Conservation (phyloP, 1,284 basidiomycete genomes). For the Ganoderma multipileum region DNA sequence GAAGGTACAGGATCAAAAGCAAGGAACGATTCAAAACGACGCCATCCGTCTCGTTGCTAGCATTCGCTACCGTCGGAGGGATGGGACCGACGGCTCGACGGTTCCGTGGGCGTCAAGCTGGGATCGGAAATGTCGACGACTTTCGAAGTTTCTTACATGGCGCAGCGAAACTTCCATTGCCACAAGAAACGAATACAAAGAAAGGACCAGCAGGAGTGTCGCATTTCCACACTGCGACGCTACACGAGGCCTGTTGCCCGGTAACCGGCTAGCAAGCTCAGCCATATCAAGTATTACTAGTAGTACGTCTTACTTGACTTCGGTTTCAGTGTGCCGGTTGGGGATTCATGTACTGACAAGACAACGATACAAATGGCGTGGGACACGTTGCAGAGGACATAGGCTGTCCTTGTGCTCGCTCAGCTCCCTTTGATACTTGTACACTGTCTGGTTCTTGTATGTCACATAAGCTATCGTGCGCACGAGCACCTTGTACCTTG, state of each 20-base stretch:
- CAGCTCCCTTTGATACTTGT: background rate
- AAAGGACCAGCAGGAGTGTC: too few relatives aligned
- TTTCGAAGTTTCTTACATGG: too few relatives aligned
- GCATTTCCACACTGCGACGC: too few relatives aligned
- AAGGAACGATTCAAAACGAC: too few relatives aligned
- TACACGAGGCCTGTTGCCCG: too few relatives aligned
- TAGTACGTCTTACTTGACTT: background rate
- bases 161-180: too few relatives aligned
- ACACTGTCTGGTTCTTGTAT: background rate
- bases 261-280: background rate
- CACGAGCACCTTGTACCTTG: background rate
- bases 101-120: too few relatives aligned
- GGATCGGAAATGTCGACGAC: too few relatives aligned
- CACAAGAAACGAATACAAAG: too few relatives aligned
- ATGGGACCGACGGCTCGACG: too few relatives aligned
- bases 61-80: too few relatives aligned
- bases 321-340: background rate
- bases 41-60: too few relatives aligned
- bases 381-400: background rate
- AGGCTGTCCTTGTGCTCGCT: background rate
- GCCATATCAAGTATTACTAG: background rate
- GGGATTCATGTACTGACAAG: background rate
- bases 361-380: background rate
- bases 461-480: background rate
- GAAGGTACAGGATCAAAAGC: background rate